These are phyloP conservation scores for Astrothelium subdiscretum DNA, from an alignment of 495 filamentous ascomycete genomes.

Conservation along the genomic window DNA sequence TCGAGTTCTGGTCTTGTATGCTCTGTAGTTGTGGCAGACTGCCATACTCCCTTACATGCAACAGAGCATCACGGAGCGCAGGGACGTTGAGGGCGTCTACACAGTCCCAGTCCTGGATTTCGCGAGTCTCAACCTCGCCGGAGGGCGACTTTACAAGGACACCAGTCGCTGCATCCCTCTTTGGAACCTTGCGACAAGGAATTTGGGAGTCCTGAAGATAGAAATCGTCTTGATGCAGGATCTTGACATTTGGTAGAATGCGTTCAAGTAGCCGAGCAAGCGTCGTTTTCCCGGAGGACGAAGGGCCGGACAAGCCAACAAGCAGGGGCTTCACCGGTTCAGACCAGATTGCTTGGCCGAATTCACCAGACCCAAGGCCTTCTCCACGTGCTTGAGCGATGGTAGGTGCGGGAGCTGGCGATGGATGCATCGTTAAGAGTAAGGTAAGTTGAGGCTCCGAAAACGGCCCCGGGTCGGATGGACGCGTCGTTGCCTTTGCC, in stretches of 20 bases:
- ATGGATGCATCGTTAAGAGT: no score
- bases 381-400: no score
- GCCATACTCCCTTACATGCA: conserved; percentile 53
- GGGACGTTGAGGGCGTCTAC: conserved; percentile 56
- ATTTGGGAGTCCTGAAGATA: conserved; percentile 65
- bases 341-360: neutral
- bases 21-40: conserved; percentile 53
- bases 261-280: conserved; percentile 31
- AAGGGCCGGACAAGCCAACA: conserved; percentile 23
- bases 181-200: conserved; percentile 22
- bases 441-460: no score
- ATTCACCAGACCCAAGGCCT: no score
- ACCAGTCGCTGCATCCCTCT: neutral
- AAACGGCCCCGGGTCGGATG: no score
- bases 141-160: neutral
- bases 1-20: conserved; percentile 66
- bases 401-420: no score
- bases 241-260: conserved; percentile 43
- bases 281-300: conserved; percentile 32
- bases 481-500: no score
- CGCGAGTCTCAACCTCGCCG: conserved; percentile 29
- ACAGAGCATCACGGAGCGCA: conserved; percentile 48
- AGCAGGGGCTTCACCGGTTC: conserved; percentile 7
- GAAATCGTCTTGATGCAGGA: conserved; percentile 91
- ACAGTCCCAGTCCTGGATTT: conserved; percentile 81